These are phyloP conservation scores for Solanum rostratum DNA, from an alignment of 257 asterid species.

Conservation along the genomic window DNA sequence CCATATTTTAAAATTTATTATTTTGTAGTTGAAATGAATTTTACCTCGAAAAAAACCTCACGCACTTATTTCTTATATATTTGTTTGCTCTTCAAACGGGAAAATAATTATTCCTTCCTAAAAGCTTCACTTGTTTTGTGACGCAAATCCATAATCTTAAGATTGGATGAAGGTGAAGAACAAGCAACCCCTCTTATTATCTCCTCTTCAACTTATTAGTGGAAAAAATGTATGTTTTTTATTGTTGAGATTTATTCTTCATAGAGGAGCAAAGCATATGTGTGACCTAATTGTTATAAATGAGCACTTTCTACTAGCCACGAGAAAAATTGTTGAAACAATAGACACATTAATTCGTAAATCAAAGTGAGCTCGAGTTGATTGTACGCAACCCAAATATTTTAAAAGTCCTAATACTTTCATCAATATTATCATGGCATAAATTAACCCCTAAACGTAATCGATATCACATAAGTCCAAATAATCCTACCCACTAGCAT, in stretches of 20 bases:
- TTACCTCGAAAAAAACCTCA: neutral
- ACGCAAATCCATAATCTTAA: too few relatives aligned
- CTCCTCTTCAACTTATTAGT: neutral
- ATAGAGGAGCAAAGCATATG: neutral
- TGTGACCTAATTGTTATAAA: neutral
- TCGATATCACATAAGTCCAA: neutral
- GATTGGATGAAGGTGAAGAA: too few relatives aligned
- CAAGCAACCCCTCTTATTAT: too few relatives aligned
- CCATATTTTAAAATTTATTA: neutral
- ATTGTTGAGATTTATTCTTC: neutral
- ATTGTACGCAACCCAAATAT: too few relatives aligned
- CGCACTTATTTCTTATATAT: too few relatives aligned
- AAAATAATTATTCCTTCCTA: accelerated
- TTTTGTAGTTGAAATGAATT: neutral
- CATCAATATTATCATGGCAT: neutral
- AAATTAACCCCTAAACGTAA: too few relatives aligned
- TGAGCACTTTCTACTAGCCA: neutral
- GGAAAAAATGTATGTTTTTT: too few relatives aligned
- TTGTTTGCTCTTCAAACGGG: too few relatives aligned
- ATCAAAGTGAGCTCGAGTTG: neutral
- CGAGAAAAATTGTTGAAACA: too few relatives aligned
- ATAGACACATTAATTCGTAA: neutral
- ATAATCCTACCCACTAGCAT: neutral
- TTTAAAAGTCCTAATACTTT: too few relatives aligned
- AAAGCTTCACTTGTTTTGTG: too few relatives aligned